These are phyloP conservation scores for Amphibolis antarctica DNA, from an alignment of 106 monocot genomes.

Conservation along the genomic window DNA sequence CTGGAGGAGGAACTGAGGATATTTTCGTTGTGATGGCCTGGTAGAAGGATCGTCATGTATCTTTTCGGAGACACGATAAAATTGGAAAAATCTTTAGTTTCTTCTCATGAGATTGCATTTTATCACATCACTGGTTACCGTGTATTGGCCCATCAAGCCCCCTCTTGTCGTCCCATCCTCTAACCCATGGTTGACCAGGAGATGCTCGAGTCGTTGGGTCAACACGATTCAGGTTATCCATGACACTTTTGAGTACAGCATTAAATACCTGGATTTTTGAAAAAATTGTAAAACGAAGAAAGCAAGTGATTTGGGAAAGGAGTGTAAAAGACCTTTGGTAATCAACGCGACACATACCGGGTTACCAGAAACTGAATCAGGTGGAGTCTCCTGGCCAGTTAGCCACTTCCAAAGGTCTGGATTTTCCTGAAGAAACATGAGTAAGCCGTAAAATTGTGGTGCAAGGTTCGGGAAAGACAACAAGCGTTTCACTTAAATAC, in stretches of 20 bases:
- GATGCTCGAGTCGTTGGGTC: slow-evolving; percentile 56
- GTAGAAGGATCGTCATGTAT: too few relatives aligned
- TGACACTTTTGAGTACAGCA: slow-evolving; percentile 52
- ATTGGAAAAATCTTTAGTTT: too few relatives aligned
- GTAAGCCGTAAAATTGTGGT: not conserved
- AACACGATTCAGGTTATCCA: slow-evolving; percentile 48
- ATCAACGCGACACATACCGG: slow-evolving; percentile 44
- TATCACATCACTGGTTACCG: slow-evolving; percentile 86
- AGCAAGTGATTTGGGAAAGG: not conserved
- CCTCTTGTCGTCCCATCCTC: slow-evolving; percentile 94
- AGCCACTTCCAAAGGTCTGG: slow-evolving; percentile 99
- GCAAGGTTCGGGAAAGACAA: too few relatives aligned
- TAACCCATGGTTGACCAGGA: slow-evolving; percentile 90
- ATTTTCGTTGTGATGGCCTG: too few relatives aligned
- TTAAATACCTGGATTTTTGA: slow-evolving; percentile 42
- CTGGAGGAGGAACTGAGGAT: too few relatives aligned
- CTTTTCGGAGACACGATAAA: too few relatives aligned
- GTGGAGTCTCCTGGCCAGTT: slow-evolving; percentile 86
- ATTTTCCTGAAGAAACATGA: slow-evolving; percentile 54
- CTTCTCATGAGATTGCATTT: not conserved
- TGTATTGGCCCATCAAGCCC: slow-evolving; percentile 50
- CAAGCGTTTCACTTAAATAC: too few relatives aligned
- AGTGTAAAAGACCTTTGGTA: not conserved
- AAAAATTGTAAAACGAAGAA: not conserved
- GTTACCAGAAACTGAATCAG: slow-evolving; percentile 58